Base-by-base conservation (phyloP, 176 grass and related monocot species). In the Cymbopogon citratus region DNA sequence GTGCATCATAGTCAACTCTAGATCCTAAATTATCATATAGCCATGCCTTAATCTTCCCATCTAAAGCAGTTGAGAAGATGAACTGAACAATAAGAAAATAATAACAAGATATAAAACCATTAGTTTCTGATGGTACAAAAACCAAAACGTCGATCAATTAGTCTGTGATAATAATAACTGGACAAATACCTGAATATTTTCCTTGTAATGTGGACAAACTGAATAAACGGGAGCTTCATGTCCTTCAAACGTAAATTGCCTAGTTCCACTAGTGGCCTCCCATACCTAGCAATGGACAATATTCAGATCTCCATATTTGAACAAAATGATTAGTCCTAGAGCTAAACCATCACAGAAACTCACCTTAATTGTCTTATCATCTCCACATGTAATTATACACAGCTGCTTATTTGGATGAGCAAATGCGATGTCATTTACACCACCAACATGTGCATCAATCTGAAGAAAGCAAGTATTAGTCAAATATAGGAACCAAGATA, bases 11-110 rank as follows among this genome's bases (percentile, higher is more conserved):
- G 87, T 99, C 97, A 76, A 99, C 97, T 87, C 97, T 93, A 63
- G 97, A 99, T 75, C 97, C 97, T 80, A 96, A 86, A 88, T 91
- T 93, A 82, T 99, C 97, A 90, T 99, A 99, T 29, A 99, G 52
- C 97, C 97, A 99, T 27, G 97, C 97, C 73, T 99, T 99, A 84
- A 99, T 99, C 85, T 99, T 99, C 71, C 97, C 97, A 92, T 99
- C 97, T 80, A 99, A 78, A 77, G 97, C 97, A 41, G 93, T 99
- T 34, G 97, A 99, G 86, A 99, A 99, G 72, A 99, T 96, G 80
- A 99, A 99, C 94, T 97, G 81, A 76, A 85, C 14, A 66, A 63
- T 35, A 69, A 71, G 38, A 21, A 90, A 35, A 76, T 61, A 69
- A 45, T 27, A 11, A n/a, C n/a, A n/a, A 56, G 11, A 48, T 63